Conservation (phyloP, 768 basidiomycete species). For the Amanita inopinata region DNA sequence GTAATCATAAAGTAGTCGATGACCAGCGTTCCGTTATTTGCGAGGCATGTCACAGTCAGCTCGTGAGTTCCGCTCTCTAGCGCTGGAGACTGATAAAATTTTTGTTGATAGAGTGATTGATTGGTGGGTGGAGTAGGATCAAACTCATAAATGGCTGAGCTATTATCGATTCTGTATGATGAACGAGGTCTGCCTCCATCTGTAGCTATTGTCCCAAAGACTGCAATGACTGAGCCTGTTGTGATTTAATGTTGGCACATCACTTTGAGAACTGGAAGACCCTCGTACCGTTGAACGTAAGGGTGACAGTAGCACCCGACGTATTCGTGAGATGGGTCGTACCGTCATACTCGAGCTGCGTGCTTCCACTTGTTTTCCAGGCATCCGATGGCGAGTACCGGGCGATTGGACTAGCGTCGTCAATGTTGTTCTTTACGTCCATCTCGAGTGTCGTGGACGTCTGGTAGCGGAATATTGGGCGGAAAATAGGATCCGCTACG, state of each 20-base stretch:
- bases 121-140: not conserved
- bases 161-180: too few species aligned
- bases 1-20: conserved; percentile 2
- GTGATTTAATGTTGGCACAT: not conserved
- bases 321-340: not conserved
- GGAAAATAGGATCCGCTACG: too few species aligned
- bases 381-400: not conserved
- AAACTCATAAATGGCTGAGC: too few species aligned
- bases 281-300: conserved; percentile 3
- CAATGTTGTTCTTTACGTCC: too few species aligned
- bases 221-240: conserved; percentile 1
- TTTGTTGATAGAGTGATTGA: not conserved
- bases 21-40: not conserved
- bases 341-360: not conserved
- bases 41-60: not conserved
- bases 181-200: too few species aligned
- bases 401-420: not conserved
- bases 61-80: not conserved
- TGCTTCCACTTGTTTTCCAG: not conserved
- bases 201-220: conserved; percentile 3
- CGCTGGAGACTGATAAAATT: not conserved
- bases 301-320: not conserved
- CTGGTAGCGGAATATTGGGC: not conserved
- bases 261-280: not conserved
- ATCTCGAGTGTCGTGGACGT: too few species aligned